These are phyloP conservation scores for Amanita jacksonii DNA, from an alignment of 768 basidiomycete genomes.

Conservation along the genomic window DNA sequence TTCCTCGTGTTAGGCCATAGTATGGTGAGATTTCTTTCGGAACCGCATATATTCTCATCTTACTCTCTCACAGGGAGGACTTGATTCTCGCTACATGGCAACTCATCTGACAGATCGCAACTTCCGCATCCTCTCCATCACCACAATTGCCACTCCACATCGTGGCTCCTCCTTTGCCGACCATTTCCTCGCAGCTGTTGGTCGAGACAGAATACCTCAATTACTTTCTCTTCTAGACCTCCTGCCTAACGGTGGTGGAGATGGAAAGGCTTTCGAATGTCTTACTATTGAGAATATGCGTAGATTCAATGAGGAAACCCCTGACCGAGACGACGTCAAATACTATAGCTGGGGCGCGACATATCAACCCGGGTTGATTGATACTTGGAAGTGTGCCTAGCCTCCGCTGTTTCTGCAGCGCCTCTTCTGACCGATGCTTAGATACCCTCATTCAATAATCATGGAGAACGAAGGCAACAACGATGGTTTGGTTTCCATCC, in stretches of 20 bases:
- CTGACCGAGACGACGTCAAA: conserved; percentile 65
- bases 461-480: conserved; percentile 85
- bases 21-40: conserved; percentile 40
- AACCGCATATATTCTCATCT: no score
- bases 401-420: conserved; percentile 9
- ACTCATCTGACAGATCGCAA: conserved; percentile 63
- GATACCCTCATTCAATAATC: conserved; percentile 74
- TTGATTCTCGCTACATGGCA: conserved; percentile 89
- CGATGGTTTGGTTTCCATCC: conserved; percentile 86
- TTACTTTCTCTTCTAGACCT: conserved; percentile 71
- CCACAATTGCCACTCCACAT: conserved; percentile 93
- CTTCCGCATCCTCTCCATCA: conserved; percentile 79
- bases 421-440: conserved; percentile 14
- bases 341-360: conserved; percentile 97
- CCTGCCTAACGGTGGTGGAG: conserved; percentile 87
- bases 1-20: conserved; percentile 45
- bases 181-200: conserved; percentile 74
- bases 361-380: conserved; percentile 82
- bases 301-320: conserved; percentile 79
- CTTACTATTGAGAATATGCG: conserved; percentile 83
- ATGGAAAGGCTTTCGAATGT: conserved; percentile 87
- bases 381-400: conserved; percentile 64
- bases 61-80: conserved; percentile 49
- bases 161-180: conserved; percentile 91
- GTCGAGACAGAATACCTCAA: conserved; percentile 53